Evolutionary conservation across 306 rosid genomes (phyloP).

Genomic region (Gastrolobium bilobum): DNA sequence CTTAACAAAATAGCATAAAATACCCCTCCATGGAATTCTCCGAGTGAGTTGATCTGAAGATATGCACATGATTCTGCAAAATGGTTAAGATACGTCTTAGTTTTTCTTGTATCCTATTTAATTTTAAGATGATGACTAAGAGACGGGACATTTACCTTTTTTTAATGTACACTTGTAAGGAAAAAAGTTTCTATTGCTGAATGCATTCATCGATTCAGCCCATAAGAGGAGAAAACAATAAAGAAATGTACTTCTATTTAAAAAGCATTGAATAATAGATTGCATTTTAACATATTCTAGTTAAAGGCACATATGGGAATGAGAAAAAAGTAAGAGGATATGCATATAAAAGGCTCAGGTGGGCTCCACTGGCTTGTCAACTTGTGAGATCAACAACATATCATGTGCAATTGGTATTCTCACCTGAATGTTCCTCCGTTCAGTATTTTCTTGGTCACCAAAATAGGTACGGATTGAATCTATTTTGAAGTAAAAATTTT

Average conservation of each 20-base stretch:
- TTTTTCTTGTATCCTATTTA: conserved; percentile 12
- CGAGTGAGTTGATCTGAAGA: background rate
- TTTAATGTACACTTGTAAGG: background rate
- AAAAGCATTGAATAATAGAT: background rate
- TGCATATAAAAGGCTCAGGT: conserved; percentile 16
- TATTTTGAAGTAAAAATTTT: no score
- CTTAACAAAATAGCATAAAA: conserved; percentile 27
- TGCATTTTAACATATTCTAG: background rate
- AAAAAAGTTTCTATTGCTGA: background rate
- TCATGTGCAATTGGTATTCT: conserved; percentile 28
- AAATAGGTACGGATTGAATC: no score
- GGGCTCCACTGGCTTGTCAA: conserved; percentile 31
- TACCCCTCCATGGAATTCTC: background rate
- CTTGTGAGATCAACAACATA: conserved; percentile 32
- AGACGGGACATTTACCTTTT: background rate
- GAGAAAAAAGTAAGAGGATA: conserved; percentile 2
- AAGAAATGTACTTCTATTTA: conserved; percentile 15
- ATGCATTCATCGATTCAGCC: conserved; percentile 14
- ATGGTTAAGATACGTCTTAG: background rate
- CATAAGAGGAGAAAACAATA: background rate
- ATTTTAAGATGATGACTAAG: background rate
- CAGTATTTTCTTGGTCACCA: conserved; percentile 31
- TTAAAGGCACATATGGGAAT: background rate
- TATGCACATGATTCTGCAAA: background rate
- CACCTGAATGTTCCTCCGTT: conserved; percentile 16